Conservation (phyloP, 768 basidiomycete genomes). For the Kwoniella sp. region DNA sequence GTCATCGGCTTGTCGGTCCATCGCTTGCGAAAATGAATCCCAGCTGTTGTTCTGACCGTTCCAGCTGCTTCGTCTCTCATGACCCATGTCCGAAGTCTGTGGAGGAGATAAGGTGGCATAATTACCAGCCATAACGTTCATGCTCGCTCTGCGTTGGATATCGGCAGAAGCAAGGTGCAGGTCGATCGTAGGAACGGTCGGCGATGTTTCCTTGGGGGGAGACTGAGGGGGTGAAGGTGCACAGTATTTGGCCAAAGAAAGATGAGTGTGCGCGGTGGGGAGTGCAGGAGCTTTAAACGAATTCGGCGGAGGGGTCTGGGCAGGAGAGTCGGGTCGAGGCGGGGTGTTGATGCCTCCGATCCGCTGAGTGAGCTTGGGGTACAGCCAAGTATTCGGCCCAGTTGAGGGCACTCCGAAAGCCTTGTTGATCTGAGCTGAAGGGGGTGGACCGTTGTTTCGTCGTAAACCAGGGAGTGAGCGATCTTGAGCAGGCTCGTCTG, state of each 20-base stretch:
- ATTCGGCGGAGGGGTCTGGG: conserved; percentile 35
- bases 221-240: conserved; percentile 54
- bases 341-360: not conserved
- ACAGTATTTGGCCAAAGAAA: conserved; percentile 52
- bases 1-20: conserved; percentile 14
- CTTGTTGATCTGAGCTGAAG: conserved; percentile 28
- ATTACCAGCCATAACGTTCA: conserved; percentile 43
- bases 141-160: conserved; percentile 24
- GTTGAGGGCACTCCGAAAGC: conserved; percentile 34
- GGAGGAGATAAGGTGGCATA: conserved; percentile 39
- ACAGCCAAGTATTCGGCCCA: conserved; percentile 43
- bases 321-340: conserved; percentile 40
- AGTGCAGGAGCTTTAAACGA: conserved; percentile 38
- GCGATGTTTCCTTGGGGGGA: conserved; percentile 36
- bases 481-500: conserved; percentile 17
- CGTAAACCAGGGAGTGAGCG: conserved; percentile 39
- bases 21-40: conserved; percentile 39
- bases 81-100: conserved; percentile 10
- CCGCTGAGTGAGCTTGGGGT: conserved; percentile 33
- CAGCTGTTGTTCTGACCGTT: conserved; percentile 41
- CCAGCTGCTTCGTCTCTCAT: conserved; percentile 53
- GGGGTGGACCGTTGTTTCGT: conserved; percentile 23
- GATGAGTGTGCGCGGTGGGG: conserved; percentile 50
- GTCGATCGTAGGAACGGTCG: not conserved
- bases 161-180: conserved; percentile 6